These are phyloP conservation scores for Monosporascus ibericus DNA, from an alignment of 2,329 filamentous ascomycete species.

Conservation along the genomic window DNA sequence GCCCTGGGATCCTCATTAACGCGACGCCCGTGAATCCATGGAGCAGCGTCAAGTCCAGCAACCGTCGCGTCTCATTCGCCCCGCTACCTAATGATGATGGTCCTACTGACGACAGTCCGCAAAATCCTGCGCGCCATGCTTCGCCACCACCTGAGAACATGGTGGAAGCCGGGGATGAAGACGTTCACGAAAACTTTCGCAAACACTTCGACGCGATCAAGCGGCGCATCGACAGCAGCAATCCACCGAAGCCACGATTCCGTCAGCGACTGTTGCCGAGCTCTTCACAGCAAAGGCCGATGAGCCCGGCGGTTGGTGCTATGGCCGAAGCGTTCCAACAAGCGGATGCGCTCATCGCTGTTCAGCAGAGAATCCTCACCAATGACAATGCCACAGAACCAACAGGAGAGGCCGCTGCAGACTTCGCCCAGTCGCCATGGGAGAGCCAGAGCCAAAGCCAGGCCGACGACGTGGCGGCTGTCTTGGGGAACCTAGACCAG, in stretches of 20 bases:
- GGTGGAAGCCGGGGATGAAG: conserved; percentile 25
- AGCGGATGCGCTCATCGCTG: conserved; percentile 29
- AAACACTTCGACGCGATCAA: conserved; percentile 43
- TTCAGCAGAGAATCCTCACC: background rate
- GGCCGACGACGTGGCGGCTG: conserved; percentile 38
- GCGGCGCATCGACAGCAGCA: conserved; percentile 23
- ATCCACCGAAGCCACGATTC: conserved; percentile 6
- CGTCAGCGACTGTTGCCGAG: conserved; percentile 33
- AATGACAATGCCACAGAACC: conserved; percentile 1
- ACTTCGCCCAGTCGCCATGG: conserved; percentile 23
- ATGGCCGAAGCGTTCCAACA: conserved; percentile 45
- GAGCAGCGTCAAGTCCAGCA: conserved; percentile 9
- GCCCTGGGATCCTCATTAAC: conserved; percentile 16
- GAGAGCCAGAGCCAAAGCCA: conserved; percentile 14
- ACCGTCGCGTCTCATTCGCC: conserved; percentile 30
- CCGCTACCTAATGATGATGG: conserved; percentile 21
- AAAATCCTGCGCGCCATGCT: conserved; percentile 15
- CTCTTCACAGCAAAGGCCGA: conserved; percentile 33
- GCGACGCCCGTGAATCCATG: conserved; percentile 9
- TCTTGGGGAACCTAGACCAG: conserved; percentile 39
- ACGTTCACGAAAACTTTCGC: conserved; percentile 32
- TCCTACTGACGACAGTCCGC: conserved; percentile 9
- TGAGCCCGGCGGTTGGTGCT: conserved; percentile 36
- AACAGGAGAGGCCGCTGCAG: background rate
- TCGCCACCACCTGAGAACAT: conserved; percentile 39